Evolutionary conservation across 768 basidiomycete species (phyloP), one percentile per base, ranked within the genome.

Genomic region (Kwoniella dejecticola): DNA sequence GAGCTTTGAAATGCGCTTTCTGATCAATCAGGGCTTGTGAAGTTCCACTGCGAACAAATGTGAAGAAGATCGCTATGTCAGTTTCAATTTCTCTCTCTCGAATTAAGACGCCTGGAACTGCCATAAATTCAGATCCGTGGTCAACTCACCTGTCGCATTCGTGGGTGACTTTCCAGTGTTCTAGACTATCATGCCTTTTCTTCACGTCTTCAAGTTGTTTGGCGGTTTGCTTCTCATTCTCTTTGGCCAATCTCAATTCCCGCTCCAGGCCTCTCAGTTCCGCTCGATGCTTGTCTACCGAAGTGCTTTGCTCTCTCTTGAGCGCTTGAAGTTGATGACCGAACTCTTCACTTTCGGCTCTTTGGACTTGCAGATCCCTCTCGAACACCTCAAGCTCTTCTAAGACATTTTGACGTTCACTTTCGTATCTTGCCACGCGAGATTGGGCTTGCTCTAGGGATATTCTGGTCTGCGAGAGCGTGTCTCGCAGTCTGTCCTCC

Each of bases 61-160:
- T n/a, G 40, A n/a, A 7, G 26, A 12, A 54, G 30, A n/a, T 21
- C 27, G n/a, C 23, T 42, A 1, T n/a, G 38, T 42, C 38, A 44
- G 38, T 31, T 38, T 15, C 36, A 24, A 24, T 19, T 24, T 24
- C 26, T 15, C 24, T 38, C 21, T n/a, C 12, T 24, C 8, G 17
- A 36, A 24, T 13, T 4, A 3, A 3, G 40, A 33, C 33, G 49
- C 15, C 8, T 26, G n/a, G n/a, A n/a, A n/a, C n/a, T n/a, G n/a
- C n/a, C n/a, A n/a, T n/a, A n/a, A n/a, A n/a, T n/a, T n/a, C n/a
- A n/a, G n/a, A n/a, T n/a, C n/a, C n/a, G n/a, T n/a, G n/a, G n/a
- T 49, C 30, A 84, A 83, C 74, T 88, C 87, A 59, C 80, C 82
- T 57, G 12, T 68, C 54, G 44, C 67, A 69, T 80, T 81, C 68